Percentiles rank a stretch among this genome's conserved stretches.
These are phyloP conservation scores for Leersia perrieri DNA, from an alignment of 176 grass and related monocot species.

Conservation along the genomic window DNA sequence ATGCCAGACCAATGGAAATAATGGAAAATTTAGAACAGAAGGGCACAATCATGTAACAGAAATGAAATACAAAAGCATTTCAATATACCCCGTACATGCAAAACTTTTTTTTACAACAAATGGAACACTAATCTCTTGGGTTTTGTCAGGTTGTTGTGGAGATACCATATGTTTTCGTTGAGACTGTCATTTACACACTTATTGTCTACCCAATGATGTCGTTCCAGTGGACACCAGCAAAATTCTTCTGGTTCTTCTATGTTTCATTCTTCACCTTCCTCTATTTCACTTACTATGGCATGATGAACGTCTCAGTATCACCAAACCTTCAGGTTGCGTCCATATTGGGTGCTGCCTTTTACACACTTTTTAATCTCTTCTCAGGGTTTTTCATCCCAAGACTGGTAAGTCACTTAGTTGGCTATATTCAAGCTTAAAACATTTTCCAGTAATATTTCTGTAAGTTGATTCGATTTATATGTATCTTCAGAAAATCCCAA, in stretches of 20 bases:
- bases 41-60: background rate
- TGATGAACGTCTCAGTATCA: conserved; percentile 64
- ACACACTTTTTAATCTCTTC: conserved; percentile 69
- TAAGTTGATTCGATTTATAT: conserved; percentile 15
- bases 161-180: conserved; percentile 69
- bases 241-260: conserved; percentile 89
- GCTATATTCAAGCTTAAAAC: conserved; percentile 2
- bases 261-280: conserved; percentile 61
- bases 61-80: background rate
- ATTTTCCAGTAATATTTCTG: background rate
- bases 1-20: background rate
- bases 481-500: conserved; percentile 65
- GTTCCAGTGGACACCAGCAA: conserved; percentile 60
- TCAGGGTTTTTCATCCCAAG: conserved; percentile 69
- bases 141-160: conserved; percentile 65
- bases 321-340: conserved; percentile 62
- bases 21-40: background rate
- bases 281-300: conserved; percentile 77
- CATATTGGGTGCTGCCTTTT: conserved; percentile 58
- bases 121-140: background rate
- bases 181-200: conserved; percentile 41
- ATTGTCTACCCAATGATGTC: conserved; percentile 65
- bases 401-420: conserved; percentile 37
- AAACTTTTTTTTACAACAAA: conserved; percentile 28
- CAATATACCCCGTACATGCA: background rate